A percentile compares a stretch with the other conserved stretches of the same genome.
phyloP scores from a whole-genome alignment of 257 asterid genomes.

The Ilex asprella region DNA sequence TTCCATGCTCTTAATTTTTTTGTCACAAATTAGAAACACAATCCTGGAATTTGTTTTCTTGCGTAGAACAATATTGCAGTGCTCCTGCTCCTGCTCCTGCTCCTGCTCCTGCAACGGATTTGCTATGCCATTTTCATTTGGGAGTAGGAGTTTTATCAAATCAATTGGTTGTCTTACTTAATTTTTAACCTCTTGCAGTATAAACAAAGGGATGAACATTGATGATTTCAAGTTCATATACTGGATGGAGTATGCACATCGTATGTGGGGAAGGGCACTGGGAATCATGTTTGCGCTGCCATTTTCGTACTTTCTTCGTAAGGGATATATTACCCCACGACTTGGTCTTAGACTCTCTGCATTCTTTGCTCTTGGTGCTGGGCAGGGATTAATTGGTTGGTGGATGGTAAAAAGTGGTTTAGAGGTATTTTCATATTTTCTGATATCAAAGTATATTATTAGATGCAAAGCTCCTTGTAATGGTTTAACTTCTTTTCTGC shows the following conservation, averaged over 20 bases:
- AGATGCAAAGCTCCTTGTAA: constrained; percentile 6
- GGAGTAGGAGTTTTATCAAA: no score
- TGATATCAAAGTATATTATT: not conserved
- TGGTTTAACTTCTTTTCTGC: constrained; percentile 12
- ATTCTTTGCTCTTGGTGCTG: constrained; percentile 94
- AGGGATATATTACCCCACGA: constrained; percentile 69
- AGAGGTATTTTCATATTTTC: constrained; percentile 48
- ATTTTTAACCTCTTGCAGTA: constrained; percentile 31
- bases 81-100: no score
- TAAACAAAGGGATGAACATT: constrained; percentile 80
- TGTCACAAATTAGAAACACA: no score
- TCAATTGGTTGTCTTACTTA: no score
- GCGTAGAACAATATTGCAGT: not conserved
- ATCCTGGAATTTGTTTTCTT: not conserved
- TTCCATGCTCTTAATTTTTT: not conserved
- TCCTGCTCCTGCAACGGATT: not conserved
- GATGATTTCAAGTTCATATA: constrained; percentile 92
- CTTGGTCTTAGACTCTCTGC: constrained; percentile 79
- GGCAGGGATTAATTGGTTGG: constrained; percentile 97
- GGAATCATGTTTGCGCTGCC: constrained; percentile 96
- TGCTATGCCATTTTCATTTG: not conserved
- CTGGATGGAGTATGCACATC: constrained; percentile 99
- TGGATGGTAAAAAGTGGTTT: constrained; percentile 99
- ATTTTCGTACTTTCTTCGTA: constrained; percentile 87
- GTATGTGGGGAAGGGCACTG: constrained; percentile 99